Base-by-base conservation (phyloP, 176 grass and related monocot genomes). In the Pontederia crassipes region DNA sequence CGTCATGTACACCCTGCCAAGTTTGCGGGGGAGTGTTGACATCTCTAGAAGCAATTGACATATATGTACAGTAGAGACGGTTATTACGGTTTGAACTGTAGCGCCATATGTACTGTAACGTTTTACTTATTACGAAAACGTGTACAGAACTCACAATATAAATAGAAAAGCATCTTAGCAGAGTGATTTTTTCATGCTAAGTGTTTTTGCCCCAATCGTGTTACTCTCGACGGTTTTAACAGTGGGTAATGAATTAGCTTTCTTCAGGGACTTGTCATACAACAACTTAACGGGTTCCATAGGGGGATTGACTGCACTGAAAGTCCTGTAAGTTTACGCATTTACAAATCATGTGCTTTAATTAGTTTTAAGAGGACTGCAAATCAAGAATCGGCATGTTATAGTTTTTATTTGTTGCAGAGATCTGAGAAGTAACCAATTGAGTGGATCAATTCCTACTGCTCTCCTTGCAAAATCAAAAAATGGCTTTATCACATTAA, bases 231-330 rank as follows among this genome's bases (percentile, higher is more conserved):
- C n/a, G n/a, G n/a, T n/a, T n/a, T n/a, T 35, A 4, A 35, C 2
- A 35, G 29, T 35, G 29, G n/a, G n/a, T 15, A 8, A 4, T 70
- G 20, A 2, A 14, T 75, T 75, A 8, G 14, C 2, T 6, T 17
- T 35, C 49, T 77, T 59, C 55, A 87, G 79, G 75, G 83, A 87
- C 75, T 72, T 87, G 45, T 82, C 83, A 61, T 54, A 72, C 46
- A 87, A 87, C 29, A 67, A 15, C 55, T 87, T 87, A 45, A 72
- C 70, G 46, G 83, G 75, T 10, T 45, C 62, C 12, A 79, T 87
- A 29, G 65, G 71, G 54, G 17, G 57, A 2, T 60, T 87, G 32
- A 29, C 83, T 28, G 74, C 70, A 6, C 74, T 87, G 9, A 26
- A 45, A 49, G 7, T 79, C 45, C 55, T 82, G 83, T 87, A 79